Evolutionary conservation across 2,329 filamentous ascomycete species (phyloP).

Genomic region (Trichoderma sp.): DNA sequence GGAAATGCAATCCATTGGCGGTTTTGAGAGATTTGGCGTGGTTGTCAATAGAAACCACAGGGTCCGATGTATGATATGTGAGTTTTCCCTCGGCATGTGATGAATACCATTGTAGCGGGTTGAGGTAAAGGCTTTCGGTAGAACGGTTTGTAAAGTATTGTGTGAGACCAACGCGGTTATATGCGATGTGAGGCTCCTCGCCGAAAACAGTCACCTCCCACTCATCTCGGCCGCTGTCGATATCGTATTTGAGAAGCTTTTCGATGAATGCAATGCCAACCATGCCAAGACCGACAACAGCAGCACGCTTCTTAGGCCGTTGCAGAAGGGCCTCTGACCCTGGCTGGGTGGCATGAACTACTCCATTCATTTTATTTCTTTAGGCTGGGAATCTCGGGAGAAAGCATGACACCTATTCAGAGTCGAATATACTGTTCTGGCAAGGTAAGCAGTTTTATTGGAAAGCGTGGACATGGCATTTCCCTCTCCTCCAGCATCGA

Average conservation of each 20-base stretch:
- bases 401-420: background rate
- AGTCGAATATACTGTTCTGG: background rate
- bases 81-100: background rate
- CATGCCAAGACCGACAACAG: conserved; percentile 88
- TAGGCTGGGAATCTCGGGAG: too few species aligned
- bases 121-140: conserved; percentile 85
- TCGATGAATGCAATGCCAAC: conserved; percentile 87
- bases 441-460: background rate
- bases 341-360: background rate
- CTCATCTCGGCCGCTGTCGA: conserved; percentile 58
- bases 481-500: background rate
- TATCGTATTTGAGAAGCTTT: conserved; percentile 82
- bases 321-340: background rate
- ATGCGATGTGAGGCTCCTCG: conserved; percentile 82
- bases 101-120: conserved; percentile 72
- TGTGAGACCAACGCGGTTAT: conserved; percentile 86
- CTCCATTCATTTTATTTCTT: background rate
- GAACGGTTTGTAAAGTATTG: conserved; percentile 84
- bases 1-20: conserved; percentile 63
- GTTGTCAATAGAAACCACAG: conserved; percentile 59
- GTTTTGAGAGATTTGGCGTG: conserved; percentile 65
- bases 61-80: conserved; percentile 3
- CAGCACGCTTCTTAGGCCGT: conserved; percentile 42
- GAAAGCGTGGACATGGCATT: background rate
- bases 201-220: conserved; percentile 84